Percentiles rank a stretch among this genome's conserved stretches.
Evolutionary conservation across 208 protist species (phyloP).

Genomic region (Trypanosoma conorhini): DNA sequence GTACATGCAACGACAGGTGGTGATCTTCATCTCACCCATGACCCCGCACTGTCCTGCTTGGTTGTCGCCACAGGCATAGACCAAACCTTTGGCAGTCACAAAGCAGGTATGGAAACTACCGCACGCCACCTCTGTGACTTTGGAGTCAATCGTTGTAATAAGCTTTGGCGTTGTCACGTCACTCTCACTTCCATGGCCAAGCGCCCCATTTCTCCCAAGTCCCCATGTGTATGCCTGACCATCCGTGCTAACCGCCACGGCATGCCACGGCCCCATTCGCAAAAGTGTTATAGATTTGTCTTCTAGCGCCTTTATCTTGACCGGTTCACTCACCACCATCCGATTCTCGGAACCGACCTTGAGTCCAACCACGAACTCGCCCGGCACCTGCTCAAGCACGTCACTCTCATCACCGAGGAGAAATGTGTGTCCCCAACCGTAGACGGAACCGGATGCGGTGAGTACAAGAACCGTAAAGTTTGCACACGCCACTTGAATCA

Average conservation of each 20-base stretch:
- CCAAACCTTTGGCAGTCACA: conserved; percentile 50
- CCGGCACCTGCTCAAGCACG: conserved; percentile 18
- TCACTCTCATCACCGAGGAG: conserved; percentile 58
- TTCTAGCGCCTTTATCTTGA: conserved; percentile 33
- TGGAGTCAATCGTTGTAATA: conserved; percentile 33
- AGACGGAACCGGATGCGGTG: conserved; percentile 57
- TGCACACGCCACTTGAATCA: conserved; percentile 60
- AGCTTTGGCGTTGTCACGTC: conserved; percentile 42
- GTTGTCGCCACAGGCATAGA: conserved; percentile 80
- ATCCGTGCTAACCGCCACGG: conserved; percentile 45
- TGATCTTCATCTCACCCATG: conserved; percentile 43
- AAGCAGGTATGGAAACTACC: conserved; percentile 84
- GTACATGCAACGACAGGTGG: conserved; percentile 40
- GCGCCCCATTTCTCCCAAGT: conserved; percentile 69
- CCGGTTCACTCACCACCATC: conserved; percentile 35
- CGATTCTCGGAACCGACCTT: conserved; percentile 3
- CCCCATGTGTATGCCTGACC: conserved; percentile 81
- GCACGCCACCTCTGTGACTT: conserved; percentile 67
- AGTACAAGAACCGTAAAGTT: conserved; percentile 71
- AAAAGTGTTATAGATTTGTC: conserved; percentile 42
- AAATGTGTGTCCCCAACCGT: conserved; percentile 66
- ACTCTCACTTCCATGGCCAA: conserved; percentile 70
- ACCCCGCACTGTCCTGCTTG: conserved; percentile 77
- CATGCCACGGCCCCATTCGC: conserved; percentile 80
- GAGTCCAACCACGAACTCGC: conserved; percentile 1